These are phyloP conservation scores for Vararia minispora DNA, from an alignment of 768 basidiomycete species.

Conservation along the genomic window DNA sequence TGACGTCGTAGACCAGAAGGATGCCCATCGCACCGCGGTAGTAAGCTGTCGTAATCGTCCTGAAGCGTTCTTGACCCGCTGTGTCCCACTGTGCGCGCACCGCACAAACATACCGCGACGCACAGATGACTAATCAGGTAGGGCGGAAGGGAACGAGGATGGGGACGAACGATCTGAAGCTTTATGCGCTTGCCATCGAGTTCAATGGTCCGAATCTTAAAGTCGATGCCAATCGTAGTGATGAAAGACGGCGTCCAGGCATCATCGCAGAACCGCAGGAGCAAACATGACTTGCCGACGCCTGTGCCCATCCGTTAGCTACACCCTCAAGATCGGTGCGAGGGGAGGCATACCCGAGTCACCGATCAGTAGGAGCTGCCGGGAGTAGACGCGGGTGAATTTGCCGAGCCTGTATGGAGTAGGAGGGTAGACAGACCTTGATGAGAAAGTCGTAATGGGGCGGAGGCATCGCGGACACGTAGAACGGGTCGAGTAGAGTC, in stretches of 20 bases:
- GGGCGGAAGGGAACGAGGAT: neutral
- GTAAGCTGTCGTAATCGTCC: conserved; percentile 98
- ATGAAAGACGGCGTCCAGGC: conserved; percentile 99
- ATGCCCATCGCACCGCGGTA: conserved; percentile 99
- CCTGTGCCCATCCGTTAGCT: conserved; percentile 30
- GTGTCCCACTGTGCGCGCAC: conserved; percentile 78
- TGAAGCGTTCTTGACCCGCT: conserved; percentile 96
- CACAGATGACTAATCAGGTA: neutral
- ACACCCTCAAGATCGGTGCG: neutral
- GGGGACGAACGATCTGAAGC: conserved; percentile 81
- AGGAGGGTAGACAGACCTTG: conserved; percentile 44
- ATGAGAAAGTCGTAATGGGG: conserved; percentile 97
- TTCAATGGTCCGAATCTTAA: conserved; percentile 98
- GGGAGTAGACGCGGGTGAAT: conserved; percentile 10
- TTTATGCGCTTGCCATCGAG: conserved; percentile 97
- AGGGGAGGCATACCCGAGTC: conserved; percentile 61
- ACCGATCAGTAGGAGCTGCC: conserved; percentile 85
- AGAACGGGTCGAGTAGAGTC: too few relatives aligned
- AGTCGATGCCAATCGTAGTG: conserved; percentile 98
- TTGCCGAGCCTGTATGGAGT: neutral
- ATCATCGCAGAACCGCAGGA: conserved; percentile 97
- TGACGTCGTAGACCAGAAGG: conserved; percentile 96
- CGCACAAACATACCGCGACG: too few relatives aligned
- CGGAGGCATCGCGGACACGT: conserved; percentile 51
- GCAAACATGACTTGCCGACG: conserved; percentile 94